Conservation (phyloP, 2,329 filamentous ascomycete genomes). For the Cytospora leucostoma region DNA sequence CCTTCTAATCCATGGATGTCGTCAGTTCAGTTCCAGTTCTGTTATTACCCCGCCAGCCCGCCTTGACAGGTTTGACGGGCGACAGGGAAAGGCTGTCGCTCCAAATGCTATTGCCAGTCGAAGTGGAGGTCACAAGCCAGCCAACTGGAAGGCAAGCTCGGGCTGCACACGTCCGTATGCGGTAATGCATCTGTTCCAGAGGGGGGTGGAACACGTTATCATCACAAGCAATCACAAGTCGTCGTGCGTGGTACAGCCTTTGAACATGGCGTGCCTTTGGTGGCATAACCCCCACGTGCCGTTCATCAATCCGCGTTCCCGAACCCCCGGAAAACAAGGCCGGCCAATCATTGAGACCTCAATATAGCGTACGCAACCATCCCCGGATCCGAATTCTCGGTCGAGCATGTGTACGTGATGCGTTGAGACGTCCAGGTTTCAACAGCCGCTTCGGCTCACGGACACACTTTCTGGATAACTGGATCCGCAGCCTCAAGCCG, state of each 20-base stretch:
- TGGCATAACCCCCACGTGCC: constrained; percentile 19
- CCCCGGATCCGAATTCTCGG: constrained; percentile 9
- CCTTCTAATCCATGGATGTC: neutral
- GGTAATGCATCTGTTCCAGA: constrained; percentile 10
- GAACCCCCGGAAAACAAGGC: constrained; percentile 6
- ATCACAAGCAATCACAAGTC: neutral
- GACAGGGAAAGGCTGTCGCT: neutral
- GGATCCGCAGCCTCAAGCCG: neutral
- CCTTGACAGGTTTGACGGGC: neutral
- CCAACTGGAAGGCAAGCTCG: constrained; percentile 19
- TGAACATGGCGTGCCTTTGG: neutral
- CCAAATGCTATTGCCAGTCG: neutral
- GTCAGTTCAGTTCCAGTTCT: too few species aligned
- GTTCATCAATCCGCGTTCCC: constrained; percentile 12
- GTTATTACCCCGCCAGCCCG: neutral
- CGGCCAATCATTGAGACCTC: neutral
- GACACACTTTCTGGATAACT: neutral
- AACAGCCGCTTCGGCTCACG: constrained; percentile 8
- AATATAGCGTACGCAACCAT: neutral
- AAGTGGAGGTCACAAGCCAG: neutral
- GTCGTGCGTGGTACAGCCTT: neutral
- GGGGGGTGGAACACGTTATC: neutral
- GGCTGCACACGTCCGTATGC: constrained; percentile 20
- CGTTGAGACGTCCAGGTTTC: neutral
- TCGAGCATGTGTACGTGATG: neutral